Percentiles rank a stretch among this genome's conserved stretches.
Evolutionary conservation across 306 rosid species (phyloP).

Genomic region (Corylus avellana): DNA sequence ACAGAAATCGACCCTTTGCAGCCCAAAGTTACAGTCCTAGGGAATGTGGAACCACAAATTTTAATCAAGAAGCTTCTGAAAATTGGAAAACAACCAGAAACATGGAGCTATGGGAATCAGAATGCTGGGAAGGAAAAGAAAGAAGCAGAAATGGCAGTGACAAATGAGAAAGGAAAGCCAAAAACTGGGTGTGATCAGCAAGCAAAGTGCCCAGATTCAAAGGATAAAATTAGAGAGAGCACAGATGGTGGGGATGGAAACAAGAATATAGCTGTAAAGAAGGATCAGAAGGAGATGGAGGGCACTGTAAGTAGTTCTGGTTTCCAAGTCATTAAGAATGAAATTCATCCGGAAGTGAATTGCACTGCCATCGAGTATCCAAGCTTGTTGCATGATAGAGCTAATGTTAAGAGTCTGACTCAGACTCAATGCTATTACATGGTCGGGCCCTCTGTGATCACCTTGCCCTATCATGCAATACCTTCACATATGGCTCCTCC

Average conservation of each 20-base stretch:
- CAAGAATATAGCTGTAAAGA: constrained; percentile 12
- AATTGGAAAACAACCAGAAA: constrained; percentile 42
- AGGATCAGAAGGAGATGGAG: neutral
- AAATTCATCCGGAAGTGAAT: constrained; percentile 1
- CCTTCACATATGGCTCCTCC: constrained; percentile 25
- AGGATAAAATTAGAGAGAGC: constrained; percentile 21
- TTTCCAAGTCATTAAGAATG: constrained; percentile 8
- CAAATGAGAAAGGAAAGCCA: constrained; percentile 27
- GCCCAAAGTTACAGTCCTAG: constrained; percentile 42
- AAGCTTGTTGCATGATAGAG: neutral
- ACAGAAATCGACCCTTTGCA: constrained; percentile 39
- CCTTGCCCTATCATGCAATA: constrained; percentile 29
- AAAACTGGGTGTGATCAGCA: neutral
- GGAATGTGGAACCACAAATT: constrained; percentile 40
- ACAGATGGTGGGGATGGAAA: neutral
- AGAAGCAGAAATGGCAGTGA: constrained; percentile 7
- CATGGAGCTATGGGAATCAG: constrained; percentile 22
- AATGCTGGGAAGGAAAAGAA: constrained; percentile 19
- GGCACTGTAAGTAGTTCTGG: neutral
- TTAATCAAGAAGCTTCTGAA: constrained; percentile 40
- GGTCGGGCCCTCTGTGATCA: constrained; percentile 34
- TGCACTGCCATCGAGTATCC: constrained; percentile 11
- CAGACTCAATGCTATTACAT: constrained; percentile 27
- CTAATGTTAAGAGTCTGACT: constrained; percentile 14
- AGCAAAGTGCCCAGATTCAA: constrained; percentile 10